phyloP scores from a whole-genome alignment of 495 filamentous ascomycete genomes.

The Clohesyomyces aquaticus region DNA sequence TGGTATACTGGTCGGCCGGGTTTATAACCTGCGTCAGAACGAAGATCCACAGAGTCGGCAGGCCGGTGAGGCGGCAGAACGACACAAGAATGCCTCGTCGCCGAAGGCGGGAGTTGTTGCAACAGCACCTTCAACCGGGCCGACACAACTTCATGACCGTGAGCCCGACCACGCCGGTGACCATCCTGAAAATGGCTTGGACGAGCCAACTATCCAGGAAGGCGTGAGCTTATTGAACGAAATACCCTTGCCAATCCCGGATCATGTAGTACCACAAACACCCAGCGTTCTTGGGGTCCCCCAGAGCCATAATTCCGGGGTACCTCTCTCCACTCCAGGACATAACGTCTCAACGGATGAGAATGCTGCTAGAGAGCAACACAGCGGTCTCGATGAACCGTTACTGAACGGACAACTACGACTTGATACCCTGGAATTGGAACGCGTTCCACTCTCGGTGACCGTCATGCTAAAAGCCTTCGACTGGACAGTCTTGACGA shows the following conservation, averaged over 20 bases:
- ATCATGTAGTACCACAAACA: neutral
- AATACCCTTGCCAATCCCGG: neutral
- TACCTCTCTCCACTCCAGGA: neutral
- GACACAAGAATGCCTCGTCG: neutral
- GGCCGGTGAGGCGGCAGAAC: constrained; percentile 9
- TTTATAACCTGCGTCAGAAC: constrained; percentile 63
- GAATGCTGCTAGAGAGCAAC: neutral
- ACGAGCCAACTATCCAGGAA: constrained; percentile 16
- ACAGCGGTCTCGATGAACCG: neutral
- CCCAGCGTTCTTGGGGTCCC: neutral
- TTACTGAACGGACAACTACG: constrained; percentile 57
- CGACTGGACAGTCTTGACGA: constrained; percentile 80
- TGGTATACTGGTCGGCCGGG: constrained; percentile 67
- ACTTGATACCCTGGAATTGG: constrained; percentile 78
- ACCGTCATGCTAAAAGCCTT: constrained; percentile 69
- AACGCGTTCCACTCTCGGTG: constrained; percentile 76
- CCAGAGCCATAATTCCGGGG: neutral
- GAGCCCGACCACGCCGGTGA: constrained; percentile 20
- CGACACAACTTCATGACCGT: constrained; percentile 15
- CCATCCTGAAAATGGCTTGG: constrained; percentile 7
- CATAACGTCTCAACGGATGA: neutral
- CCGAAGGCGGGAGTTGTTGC: constrained; percentile 1
- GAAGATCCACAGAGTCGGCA: constrained; percentile 26
- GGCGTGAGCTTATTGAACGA: constrained; percentile 27
- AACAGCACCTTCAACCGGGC: neutral